Base-by-base conservation (phyloP, 139 green algal species). In the Monoraphidium neglectum region DNA sequence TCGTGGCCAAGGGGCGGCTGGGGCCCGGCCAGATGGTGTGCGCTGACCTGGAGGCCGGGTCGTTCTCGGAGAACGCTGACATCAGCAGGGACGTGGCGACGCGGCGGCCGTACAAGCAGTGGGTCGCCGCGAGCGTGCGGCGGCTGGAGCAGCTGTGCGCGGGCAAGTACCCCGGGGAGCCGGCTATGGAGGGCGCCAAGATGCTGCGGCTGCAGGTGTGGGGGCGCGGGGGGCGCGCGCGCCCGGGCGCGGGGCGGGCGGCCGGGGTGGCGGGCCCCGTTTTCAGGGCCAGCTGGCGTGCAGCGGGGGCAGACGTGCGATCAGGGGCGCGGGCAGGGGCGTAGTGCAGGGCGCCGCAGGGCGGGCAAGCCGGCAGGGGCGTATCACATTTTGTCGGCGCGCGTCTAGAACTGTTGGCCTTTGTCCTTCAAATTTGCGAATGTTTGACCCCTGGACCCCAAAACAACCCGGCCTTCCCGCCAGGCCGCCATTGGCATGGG, bases 11-110 rank as follows among this genome's bases (percentile, higher is more conserved):
- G 91, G 96, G 96, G 16, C 90, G 96, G 37, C 89, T 99, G 77
- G 96, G 96, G 16, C 96, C 96, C 26, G 96, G 96, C 21, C 95
- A 98, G 88, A 99, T 98, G 93, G 87, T 99, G 56, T 88, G 87
- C 66, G 95, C 92, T 12, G 90, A 98, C 87, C 79, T 99, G 67
- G 79, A 91, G 75, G 84, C 30, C 23, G 96, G 94, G 62, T 87
- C 82, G 40, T 97, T 99, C 84, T 86, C 88, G 68, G 89, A 96
- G 84, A 97, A 98, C 79, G 87, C 78, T 0, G 88, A 89, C 47
- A 93, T 99, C 78, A 91, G 89, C 40, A 86, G 86, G 68, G 82
- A 90, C 33, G 87, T 98, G 24, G 95, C 94, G 30, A 62, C 66
- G 32, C 67, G 66, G 18, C 46, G 86, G 40, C 94, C 94, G 16